Evolutionary conservation across 768 basidiomycete genomes (phyloP).

Genomic region (Butyriboletus loyo): DNA sequence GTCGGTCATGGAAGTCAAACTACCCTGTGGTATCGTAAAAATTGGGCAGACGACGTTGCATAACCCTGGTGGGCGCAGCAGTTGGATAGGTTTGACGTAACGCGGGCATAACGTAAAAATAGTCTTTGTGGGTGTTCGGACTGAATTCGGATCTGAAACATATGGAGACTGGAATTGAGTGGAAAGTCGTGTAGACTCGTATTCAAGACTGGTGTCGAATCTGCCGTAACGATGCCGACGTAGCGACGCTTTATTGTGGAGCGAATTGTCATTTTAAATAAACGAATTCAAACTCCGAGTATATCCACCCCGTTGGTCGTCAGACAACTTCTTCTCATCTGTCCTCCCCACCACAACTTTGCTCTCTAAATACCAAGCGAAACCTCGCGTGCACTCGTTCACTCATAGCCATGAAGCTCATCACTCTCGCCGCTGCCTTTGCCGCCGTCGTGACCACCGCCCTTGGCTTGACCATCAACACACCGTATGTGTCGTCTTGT

Average conservation of each 20-base stretch:
- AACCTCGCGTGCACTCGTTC: constrained; percentile 21
- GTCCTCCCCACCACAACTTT: constrained; percentile 1
- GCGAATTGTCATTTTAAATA: not conserved
- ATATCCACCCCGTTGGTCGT: constrained; percentile 12
- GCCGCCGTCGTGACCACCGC: constrained; percentile 34
- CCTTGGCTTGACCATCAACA: constrained; percentile 56
- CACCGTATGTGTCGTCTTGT: constrained; percentile 49
- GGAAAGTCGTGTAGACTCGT: too few relatives aligned
- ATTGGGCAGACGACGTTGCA: constrained; percentile 94
- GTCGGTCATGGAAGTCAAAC: constrained; percentile 16
- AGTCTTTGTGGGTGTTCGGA: not conserved
- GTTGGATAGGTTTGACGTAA: constrained; percentile 78
- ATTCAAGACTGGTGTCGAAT: too few relatives aligned
- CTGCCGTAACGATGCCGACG: not conserved
- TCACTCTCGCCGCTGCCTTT: constrained; percentile 30
- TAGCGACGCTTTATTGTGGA: too few relatives aligned
- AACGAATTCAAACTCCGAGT: constrained; percentile 30
- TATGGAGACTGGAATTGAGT: not conserved
- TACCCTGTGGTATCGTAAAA: constrained; percentile 58
- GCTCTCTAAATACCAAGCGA: constrained; percentile 1
- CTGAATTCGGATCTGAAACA: not conserved
- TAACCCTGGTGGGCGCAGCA: constrained; percentile 86
- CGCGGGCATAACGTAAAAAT: not conserved
- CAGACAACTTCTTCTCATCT: too few relatives aligned
- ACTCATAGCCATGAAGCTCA: constrained; percentile 35